Evolutionary conservation across 176 grass and related monocot species (phyloP), one percentile per base, ranked within the genome.

Genomic region (Miscanthus lutarioriparius): DNA sequence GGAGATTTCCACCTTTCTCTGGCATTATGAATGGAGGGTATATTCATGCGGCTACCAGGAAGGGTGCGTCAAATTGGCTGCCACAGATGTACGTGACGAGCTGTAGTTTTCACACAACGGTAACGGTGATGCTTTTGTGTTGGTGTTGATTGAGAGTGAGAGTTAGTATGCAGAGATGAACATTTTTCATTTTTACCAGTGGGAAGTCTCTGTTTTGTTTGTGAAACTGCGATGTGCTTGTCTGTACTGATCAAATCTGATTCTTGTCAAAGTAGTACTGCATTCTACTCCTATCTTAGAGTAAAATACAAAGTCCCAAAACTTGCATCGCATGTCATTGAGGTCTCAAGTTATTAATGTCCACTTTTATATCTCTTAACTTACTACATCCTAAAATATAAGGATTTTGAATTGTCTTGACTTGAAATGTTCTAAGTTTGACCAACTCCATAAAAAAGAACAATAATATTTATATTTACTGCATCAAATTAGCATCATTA

Each of bases 121-220:
- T 10, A 66, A 39, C 10, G 59, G 19, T 71, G n/a, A 62, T 62
- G 23, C 9, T 74, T 79, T 76, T 89, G 56, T 74, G 56, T 75
- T 59, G 28, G 25, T 86, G 74, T 49, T 79, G 67, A 62, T 26
- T 62, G 58, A 11, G 58, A 62, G 3, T 43, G 22, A 59, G 37
- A 69, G 62, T 38, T 63, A 59, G 76, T 33, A 35, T 25, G 61
- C 37, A 33, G 20, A 41, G 44, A 74, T 75, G 70, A 75, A 56
- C 32, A n/a, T 36, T 28, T 83, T 35, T 74, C 25, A 16, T 41
- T 28, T 85, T 35, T 61, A 22, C 22, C 22, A 11, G 51, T 23
- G 25, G 4, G 49, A 27, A 63, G 36, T 87, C 28, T 67, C 26
- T 35, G 56, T 80, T 27, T 72, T 47, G 64, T 76, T 48, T 64